A percentile compares a stretch with the other conserved stretches of the same genome.
These are phyloP conservation scores for Hypholoma sublateritium DNA, from an alignment of 768 basidiomycete genomes.

Conservation along the genomic window DNA sequence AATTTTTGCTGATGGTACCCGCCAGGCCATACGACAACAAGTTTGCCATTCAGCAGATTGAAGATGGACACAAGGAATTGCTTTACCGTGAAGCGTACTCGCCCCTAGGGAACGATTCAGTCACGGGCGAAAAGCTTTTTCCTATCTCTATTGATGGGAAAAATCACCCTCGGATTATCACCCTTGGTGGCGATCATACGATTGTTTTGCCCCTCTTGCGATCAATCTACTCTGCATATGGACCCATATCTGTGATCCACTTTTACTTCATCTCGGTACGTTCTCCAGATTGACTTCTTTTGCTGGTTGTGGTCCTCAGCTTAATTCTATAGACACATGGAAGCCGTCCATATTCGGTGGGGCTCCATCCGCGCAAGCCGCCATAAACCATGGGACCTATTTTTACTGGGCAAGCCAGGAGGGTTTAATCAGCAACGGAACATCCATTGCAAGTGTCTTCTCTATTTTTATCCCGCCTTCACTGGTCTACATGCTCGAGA, in stretches of 20 bases:
- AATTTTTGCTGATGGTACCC: not conserved
- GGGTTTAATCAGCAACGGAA: slow-evolving; percentile 75
- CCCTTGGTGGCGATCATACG: slow-evolving; percentile 88
- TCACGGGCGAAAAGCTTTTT: slow-evolving; percentile 54
- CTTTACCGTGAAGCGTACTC: slow-evolving; percentile 65
- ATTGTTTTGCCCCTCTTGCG: slow-evolving; percentile 65
- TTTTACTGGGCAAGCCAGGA: slow-evolving; percentile 89
- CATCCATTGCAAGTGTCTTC: slow-evolving; percentile 77
- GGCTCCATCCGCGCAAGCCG: slow-evolving; percentile 67
- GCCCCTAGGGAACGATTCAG: slow-evolving; percentile 59
- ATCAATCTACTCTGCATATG: slow-evolving; percentile 75
- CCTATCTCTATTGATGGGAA: slow-evolving; percentile 70
- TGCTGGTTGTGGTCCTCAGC: not conserved
- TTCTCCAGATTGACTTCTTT: not conserved
- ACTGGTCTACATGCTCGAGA: slow-evolving; percentile 23
- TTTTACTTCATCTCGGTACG: slow-evolving; percentile 73
- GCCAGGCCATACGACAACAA: slow-evolving; percentile 71
- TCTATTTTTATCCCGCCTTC: slow-evolving; percentile 18
- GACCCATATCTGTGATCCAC: slow-evolving; percentile 80
- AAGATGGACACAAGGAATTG: slow-evolving; percentile 67
- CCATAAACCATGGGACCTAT: slow-evolving; percentile 87
- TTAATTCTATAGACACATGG: slow-evolving; percentile 56
- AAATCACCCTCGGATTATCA: slow-evolving; percentile 76
- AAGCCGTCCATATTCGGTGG: slow-evolving; percentile 75
- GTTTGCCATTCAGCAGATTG: slow-evolving; percentile 72